Percentiles rank a stretch among this genome's conserved stretches.
Evolutionary conservation across 768 basidiomycete species (phyloP).

Genomic region (Brasilioporus rufonigricans): DNA sequence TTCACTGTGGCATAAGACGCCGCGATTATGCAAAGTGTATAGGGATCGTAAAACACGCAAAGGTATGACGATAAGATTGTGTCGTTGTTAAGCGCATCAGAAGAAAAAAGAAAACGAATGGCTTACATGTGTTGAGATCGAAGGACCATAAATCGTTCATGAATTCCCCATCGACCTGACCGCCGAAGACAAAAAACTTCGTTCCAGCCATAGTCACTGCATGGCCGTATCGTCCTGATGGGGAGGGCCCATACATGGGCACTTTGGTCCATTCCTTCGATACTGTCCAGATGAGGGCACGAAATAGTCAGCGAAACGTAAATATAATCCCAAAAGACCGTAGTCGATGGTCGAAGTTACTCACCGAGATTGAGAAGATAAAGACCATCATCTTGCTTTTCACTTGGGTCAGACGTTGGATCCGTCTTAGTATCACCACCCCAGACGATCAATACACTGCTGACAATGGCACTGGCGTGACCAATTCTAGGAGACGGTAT

Average conservation of each 20-base stretch:
- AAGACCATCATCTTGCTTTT: conserved; percentile 87
- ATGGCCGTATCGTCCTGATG: conserved; percentile 92
- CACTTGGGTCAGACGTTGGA: conserved; percentile 53
- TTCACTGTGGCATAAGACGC: conserved; percentile 53
- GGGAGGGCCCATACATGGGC: conserved; percentile 69
- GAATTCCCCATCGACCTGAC: conserved; percentile 93
- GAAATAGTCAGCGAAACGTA: conserved; percentile 3
- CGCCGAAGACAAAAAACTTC: conserved; percentile 93
- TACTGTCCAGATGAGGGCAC: conserved; percentile 43
- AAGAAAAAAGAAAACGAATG: background rate
- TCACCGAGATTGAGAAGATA: conserved; percentile 92
- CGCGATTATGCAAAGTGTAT: background rate
- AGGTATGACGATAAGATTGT: background rate
- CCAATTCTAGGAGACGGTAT: conserved; percentile 90
- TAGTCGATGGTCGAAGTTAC: conserved; percentile 30
- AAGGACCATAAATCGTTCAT: conserved; percentile 95
- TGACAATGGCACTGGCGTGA: conserved; percentile 93
- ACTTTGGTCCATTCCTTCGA: conserved; percentile 95
- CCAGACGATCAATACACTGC: conserved; percentile 96
- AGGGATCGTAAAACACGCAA: background rate
- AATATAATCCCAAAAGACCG: background rate
- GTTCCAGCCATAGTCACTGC: conserved; percentile 90
- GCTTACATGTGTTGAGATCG: conserved; percentile 89
- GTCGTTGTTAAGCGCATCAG: background rate
- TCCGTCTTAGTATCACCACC: conserved; percentile 95